phyloP scores from a whole-genome alignment of 345 rosid species.

The Mercurialis annua region DNA sequence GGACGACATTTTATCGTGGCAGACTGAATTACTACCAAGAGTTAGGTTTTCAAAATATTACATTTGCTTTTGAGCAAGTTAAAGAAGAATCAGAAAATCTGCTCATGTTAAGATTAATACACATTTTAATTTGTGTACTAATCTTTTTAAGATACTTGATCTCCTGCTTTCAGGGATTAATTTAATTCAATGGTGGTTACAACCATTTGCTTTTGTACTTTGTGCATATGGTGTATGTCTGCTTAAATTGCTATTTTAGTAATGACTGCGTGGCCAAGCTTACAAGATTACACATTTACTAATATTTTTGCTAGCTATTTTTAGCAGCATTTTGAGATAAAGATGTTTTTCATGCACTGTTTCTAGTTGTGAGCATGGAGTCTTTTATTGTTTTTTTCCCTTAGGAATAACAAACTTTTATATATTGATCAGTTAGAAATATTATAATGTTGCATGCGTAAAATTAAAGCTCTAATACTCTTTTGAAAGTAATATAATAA shows the following conservation, averaged over 20 bases:
- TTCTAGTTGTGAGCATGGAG: conserved; percentile 17
- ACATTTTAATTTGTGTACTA: conserved; percentile 2
- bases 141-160: conserved; percentile 15
- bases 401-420: conserved; percentile 20
- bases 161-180: conserved; percentile 29
- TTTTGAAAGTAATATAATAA: conserved; percentile 2
- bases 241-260: conserved; percentile 20
- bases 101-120: conserved; percentile 22
- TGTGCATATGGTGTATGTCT: conserved; percentile 36
- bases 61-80: conserved; percentile 12
- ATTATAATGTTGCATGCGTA: conserved; percentile 11
- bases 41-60: conserved; percentile 30
- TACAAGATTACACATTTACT: conserved; percentile 11
- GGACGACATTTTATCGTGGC: conserved; percentile 28
- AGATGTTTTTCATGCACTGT: conserved; percentile 22
- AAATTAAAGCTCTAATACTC: conserved; percentile 16
- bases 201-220: conserved; percentile 24
- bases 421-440: conserved; percentile 14
- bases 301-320: conserved; percentile 26
- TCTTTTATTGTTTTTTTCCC: conserved; percentile 27
- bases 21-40: conserved; percentile 26
- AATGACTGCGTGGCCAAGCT: conserved; percentile 16
- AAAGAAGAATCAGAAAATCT: neutral
- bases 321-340: conserved; percentile 30
- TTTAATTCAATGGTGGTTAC: conserved; percentile 19